phyloP scores from a whole-genome alignment of 1,284 basidiomycete species.

The Ceratobasidium sp. region DNA sequence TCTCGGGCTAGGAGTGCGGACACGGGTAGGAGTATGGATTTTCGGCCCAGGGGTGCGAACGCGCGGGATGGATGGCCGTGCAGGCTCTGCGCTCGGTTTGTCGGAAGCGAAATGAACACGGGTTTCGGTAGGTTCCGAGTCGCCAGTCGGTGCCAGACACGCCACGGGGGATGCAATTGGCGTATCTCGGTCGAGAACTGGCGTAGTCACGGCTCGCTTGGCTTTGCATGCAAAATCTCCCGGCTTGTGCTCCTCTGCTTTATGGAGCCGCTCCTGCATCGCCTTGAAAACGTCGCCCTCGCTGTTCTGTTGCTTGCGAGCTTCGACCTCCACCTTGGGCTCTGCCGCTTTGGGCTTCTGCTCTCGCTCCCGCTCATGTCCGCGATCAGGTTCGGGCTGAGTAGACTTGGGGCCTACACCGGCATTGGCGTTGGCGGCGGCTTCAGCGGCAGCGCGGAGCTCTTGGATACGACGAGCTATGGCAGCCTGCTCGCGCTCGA shows the following conservation, averaged over 20 bases:
- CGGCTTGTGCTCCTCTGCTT: constrained; percentile 23
- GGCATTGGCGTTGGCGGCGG: constrained; percentile 14
- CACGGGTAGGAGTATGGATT: constrained; percentile 26
- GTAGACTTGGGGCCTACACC: neutral
- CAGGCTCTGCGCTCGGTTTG: neutral
- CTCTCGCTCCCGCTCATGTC: constrained; percentile 21
- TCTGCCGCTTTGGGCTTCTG: constrained; percentile 20
- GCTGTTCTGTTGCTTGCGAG: constrained; percentile 29
- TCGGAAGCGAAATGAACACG: constrained; percentile 23
- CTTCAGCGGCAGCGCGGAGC: constrained; percentile 38
- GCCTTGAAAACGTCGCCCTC: constrained; percentile 42
- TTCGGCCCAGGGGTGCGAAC: constrained; percentile 9
- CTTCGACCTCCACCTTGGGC: constrained; percentile 27
- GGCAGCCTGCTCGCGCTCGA: constrained; percentile 36
- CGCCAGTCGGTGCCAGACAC: neutral
- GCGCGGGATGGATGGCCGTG: neutral
- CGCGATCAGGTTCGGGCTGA: constrained; percentile 14
- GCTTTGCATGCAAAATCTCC: constrained; percentile 19
- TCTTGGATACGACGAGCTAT: constrained; percentile 39
- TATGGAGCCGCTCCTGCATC: constrained; percentile 31
- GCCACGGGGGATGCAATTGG: neutral
- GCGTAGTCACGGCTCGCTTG: constrained; percentile 25
- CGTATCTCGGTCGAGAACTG: neutral
- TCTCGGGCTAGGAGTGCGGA: constrained; percentile 42
- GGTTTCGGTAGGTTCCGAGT: constrained; percentile 26